A percentile compares a stretch with the other conserved stretches of the same genome.
Evolutionary conservation across 2,329 filamentous ascomycete species (phyloP).

Genomic region (Talaromyces albobiverticillius): DNA sequence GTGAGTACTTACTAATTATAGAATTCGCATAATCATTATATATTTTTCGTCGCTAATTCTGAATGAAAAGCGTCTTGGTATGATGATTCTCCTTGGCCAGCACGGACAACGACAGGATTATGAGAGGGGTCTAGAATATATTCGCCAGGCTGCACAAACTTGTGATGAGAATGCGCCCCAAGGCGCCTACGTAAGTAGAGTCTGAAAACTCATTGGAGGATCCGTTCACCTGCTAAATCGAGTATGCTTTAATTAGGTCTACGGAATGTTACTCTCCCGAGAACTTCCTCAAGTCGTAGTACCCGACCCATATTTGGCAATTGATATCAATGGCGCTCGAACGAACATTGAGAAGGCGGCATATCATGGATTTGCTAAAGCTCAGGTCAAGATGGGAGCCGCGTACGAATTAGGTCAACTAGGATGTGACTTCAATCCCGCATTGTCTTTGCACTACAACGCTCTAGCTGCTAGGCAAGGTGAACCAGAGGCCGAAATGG

Average conservation of each 20-base stretch:
- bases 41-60: slow-evolving; percentile 16
- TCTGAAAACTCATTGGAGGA: neutral
- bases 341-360: slow-evolving; percentile 95
- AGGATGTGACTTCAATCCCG: slow-evolving; percentile 90
- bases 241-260: slow-evolving; percentile 51
- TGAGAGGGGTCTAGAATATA: slow-evolving; percentile 72
- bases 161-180: slow-evolving; percentile 97
- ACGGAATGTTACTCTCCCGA: slow-evolving; percentile 88
- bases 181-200: slow-evolving; percentile 68
- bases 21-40: too few species aligned
- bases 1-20: too few species aligned
- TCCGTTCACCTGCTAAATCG: slow-evolving; percentile 7
- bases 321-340: slow-evolving; percentile 70
- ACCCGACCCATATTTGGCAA: slow-evolving; percentile 67
- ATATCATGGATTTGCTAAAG: slow-evolving; percentile 92
- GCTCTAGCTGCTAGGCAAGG: slow-evolving; percentile 88
- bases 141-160: slow-evolving; percentile 75
- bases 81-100: slow-evolving; percentile 96
- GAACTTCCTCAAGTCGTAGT: slow-evolving; percentile 89
- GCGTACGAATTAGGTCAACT: slow-evolving; percentile 93
- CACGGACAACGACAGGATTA: slow-evolving; percentile 86
- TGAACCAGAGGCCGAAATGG: slow-evolving; percentile 88
- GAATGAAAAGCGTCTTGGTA: slow-evolving; percentile 70
- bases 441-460: slow-evolving; percentile 92
- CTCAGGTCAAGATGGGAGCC: slow-evolving; percentile 94